Base-by-base conservation (phyloP, 106 monocot species). In the Ottelia alismoides region DNA sequence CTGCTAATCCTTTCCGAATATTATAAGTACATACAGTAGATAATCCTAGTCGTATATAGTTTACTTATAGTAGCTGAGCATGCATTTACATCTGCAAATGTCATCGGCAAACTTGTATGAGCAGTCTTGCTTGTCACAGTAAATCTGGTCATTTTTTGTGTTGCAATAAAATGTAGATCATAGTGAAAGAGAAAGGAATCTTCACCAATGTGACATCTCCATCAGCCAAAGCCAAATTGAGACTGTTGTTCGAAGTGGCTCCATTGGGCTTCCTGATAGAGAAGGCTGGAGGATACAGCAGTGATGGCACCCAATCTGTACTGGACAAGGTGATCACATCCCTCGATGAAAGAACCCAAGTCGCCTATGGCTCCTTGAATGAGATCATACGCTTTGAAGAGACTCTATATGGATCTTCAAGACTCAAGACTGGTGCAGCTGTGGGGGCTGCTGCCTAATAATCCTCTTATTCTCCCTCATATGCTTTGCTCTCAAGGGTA, bases 311-410 rank as follows among this genome's bases (percentile, higher is more conserved):
- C 1, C 70, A 84, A 49, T 94, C 94, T 22, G 84, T 88, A 27
- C 81, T 88, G 0, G 88, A 94, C 71, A 88, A 78, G 76, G 88
- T 78, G 20, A 88, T 94, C 58, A 73, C 55, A 29, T 40, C 47
- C 2, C 88, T 94, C 1, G 94, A 94, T 58, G 94, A 94, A 49
- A 60, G 94, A 40, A 88, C 84, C 11, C 88, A 94, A 31, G 94
- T 94, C 6, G 88, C 94, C 1, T 94, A 88, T 51, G 88, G 94
- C 19, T 94, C 94, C 25, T 88, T 81, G 81, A 94, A 94, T 52
- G 94, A 94, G 56, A 88, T 94, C 60, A 94, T 88, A 72, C 70
- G 94, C 26, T 94, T 94, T 59, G 94, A 94, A 53, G 88, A 94
- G 55, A 94, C 84, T 27, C 53, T 94, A 9, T 88, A 81, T 49